These are phyloP conservation scores for Suillus subalutaceus DNA, from an alignment of 768 basidiomycete genomes.

Conservation along the genomic window DNA sequence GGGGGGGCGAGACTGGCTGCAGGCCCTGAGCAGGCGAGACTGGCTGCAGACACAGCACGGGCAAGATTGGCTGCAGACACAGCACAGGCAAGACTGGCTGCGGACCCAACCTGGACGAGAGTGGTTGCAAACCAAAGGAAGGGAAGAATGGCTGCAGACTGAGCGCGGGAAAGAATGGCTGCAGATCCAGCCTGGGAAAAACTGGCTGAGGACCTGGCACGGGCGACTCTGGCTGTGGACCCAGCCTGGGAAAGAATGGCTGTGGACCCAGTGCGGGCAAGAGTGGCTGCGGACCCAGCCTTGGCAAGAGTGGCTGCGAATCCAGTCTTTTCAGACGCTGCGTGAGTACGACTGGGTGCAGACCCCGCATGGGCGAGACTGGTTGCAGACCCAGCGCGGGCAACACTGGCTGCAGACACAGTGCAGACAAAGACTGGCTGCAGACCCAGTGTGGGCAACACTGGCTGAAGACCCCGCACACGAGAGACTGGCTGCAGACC, in stretches of 20 bases:
- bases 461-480: neutral
- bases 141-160: neutral
- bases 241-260: too few relatives aligned
- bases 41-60: too few relatives aligned
- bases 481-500: neutral
- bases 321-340: too few relatives aligned
- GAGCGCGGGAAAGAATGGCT: too few relatives aligned
- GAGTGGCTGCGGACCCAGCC: neutral
- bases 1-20: too few relatives aligned
- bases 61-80: too few relatives aligned
- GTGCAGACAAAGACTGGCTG: neutral
- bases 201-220: too few relatives aligned
- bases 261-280: neutral
- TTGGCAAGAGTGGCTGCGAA: neutral
- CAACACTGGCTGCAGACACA: neutral
- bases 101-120: neutral
- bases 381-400: neutral
- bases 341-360: too few relatives aligned
- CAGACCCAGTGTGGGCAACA: neutral
- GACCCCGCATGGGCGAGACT: too few relatives aligned
- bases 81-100: neutral
- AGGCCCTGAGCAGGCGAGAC: too few relatives aligned
- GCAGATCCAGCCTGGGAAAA: neutral
- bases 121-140: neutral
- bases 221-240: neutral